Conservation (phyloP, 139 green algal genomes). For the Chlorella sp. region DNA sequence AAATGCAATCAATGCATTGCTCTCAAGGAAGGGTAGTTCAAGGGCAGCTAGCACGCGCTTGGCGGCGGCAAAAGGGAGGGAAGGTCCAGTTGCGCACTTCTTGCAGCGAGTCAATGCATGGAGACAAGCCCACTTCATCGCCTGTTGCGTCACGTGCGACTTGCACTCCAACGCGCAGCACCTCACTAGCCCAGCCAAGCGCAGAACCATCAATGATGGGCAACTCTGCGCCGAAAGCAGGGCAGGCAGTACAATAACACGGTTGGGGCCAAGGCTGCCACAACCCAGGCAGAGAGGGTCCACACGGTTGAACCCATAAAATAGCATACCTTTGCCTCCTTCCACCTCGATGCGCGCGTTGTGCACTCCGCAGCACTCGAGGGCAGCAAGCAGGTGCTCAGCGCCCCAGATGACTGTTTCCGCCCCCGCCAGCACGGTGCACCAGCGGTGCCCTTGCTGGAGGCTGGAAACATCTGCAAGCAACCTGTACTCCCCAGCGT, state of each 20-base stretch:
- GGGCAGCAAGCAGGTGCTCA: conserved; percentile 82
- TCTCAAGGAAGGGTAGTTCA: no score
- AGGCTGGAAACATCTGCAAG: background rate
- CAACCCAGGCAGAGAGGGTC: background rate
- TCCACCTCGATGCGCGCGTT: conserved; percentile 86
- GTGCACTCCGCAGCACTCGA: conserved; percentile 88
- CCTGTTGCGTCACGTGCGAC: conserved; percentile 6
- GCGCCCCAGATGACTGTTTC: conserved; percentile 25
- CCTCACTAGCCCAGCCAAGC: conserved; percentile 64
- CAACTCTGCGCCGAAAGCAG: conserved; percentile 56
- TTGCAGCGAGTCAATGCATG: background rate
- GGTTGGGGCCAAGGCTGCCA: background rate
- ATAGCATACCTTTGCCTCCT: conserved; percentile 41
- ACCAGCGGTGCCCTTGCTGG: conserved; percentile 9
- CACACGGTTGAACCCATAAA: no score
- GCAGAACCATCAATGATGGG: conserved; percentile 88
- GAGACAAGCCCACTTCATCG: background rate
- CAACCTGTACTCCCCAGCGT: background rate
- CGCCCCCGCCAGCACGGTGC: background rate
- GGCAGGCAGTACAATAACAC: background rate
- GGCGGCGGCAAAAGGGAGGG: no score
- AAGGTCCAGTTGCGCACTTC: background rate
- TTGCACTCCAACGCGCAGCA: conserved; percentile 52
- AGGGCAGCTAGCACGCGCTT: no score
- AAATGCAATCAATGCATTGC: no score